Evolutionary conservation across 2,329 filamentous ascomycete genomes (phyloP).

Genomic region (Ophiostoma novo-ulmi): DNA sequence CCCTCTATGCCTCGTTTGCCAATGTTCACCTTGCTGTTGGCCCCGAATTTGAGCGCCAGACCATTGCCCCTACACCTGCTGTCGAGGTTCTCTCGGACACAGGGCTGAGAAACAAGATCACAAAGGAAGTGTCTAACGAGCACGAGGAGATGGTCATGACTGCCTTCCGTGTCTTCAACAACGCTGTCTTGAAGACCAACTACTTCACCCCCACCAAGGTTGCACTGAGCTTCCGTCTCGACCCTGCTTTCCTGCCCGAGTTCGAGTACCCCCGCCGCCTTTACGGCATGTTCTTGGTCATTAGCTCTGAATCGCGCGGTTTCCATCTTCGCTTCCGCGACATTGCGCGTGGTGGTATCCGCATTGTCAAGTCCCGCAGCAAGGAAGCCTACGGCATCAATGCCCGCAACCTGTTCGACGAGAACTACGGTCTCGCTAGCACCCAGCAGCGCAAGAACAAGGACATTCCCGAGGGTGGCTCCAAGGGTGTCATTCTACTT

Average conservation of each 20-base stretch:
- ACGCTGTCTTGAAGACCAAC: constrained; percentile 90
- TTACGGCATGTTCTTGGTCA: constrained; percentile 98
- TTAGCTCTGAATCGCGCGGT: constrained; percentile 91
- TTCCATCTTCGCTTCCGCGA: constrained; percentile 98
- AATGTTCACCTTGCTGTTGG: constrained; percentile 66
- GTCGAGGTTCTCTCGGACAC: constrained; percentile 69
- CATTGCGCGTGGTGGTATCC: constrained; percentile 92
- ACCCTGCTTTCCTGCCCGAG: constrained; percentile 80
- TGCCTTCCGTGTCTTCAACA: constrained; percentile 94
- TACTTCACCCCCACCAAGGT: constrained; percentile 97
- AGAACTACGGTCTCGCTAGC: constrained; percentile 97
- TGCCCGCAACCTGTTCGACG: constrained; percentile 90
- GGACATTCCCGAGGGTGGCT: constrained; percentile 96
- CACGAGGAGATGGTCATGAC: constrained; percentile 98
- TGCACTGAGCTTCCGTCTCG: constrained; percentile 89
- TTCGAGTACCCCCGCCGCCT: constrained; percentile 90
- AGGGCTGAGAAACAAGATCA: constrained; percentile 69
- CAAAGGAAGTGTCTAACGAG: constrained; percentile 78
- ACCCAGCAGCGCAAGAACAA: constrained; percentile 99
- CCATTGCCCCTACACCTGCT: constrained; percentile 51
- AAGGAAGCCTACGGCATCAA: constrained; percentile 96
- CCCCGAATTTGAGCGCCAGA: constrained; percentile 46
- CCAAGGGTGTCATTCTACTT: constrained; percentile 93
- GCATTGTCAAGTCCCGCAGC: constrained; percentile 96
- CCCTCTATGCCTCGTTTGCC: constrained; percentile 87